These are phyloP conservation scores for Saksenaea oblongispora DNA, from an alignment of 371 early-diverging fungal species.

Conservation along the genomic window DNA sequence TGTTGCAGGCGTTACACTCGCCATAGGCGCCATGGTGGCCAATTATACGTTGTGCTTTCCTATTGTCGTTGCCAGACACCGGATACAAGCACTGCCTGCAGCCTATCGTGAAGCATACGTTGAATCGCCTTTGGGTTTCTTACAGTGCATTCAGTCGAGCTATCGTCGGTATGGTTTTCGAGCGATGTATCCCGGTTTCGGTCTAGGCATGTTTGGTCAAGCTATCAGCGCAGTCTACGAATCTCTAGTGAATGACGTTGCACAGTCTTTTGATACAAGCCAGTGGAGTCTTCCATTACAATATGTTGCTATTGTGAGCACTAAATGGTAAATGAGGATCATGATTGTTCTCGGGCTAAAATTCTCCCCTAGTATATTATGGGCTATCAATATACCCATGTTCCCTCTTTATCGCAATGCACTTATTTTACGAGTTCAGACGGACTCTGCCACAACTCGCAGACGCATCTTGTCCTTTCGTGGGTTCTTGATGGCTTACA, in stretches of 20 bases:
- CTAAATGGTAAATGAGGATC: slow-evolving; percentile 15
- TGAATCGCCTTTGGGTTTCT: slow-evolving; percentile 11
- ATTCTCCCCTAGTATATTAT: slow-evolving; percentile 22
- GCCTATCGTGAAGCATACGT: slow-evolving; percentile 2
- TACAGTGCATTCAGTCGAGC: slow-evolving; percentile 17
- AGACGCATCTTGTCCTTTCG: slow-evolving; percentile 27
- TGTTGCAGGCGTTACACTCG: slow-evolving; percentile 50
- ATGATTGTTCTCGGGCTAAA: slow-evolving; percentile 3
- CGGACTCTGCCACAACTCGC: slow-evolving; percentile 25
- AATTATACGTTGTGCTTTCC: slow-evolving; percentile 63
- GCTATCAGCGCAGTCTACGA: slow-evolving; percentile 57
- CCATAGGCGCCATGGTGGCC: slow-evolving; percentile 56
- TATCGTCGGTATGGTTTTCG: slow-evolving; percentile 44
- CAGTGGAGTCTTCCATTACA: not conserved
- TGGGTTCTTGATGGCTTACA: slow-evolving; percentile 45
- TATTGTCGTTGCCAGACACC: slow-evolving; percentile 57
- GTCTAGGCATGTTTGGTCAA: slow-evolving; percentile 57
- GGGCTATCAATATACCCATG: slow-evolving; percentile 49
- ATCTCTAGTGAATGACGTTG: slow-evolving; percentile 40
- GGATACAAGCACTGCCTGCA: slow-evolving; percentile 35
- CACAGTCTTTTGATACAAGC: slow-evolving; percentile 13
- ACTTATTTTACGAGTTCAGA: slow-evolving; percentile 54
- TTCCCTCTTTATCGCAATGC: slow-evolving; percentile 60
- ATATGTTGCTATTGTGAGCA: slow-evolving; percentile 9
- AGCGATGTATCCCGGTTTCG: slow-evolving; percentile 60